phyloP scores from a whole-genome alignment of 805 yeast genomes.

The Ogataea henricii region DNA sequence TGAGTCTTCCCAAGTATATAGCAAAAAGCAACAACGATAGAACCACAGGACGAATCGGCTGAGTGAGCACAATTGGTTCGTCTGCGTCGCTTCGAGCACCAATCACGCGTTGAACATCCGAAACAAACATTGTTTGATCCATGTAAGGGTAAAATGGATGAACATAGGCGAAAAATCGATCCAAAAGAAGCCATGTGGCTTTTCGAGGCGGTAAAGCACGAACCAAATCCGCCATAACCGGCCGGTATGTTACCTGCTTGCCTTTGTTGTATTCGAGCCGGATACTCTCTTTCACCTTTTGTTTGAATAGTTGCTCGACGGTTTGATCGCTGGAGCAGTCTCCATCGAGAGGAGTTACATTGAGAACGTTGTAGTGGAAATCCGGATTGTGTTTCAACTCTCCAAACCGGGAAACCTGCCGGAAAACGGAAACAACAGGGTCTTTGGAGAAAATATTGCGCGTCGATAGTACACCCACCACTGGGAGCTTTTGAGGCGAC shows the following conservation, averaged over 20 bases:
- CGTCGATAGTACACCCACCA: constrained; percentile 15
- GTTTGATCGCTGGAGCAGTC: constrained; percentile 1
- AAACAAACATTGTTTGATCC: constrained; percentile 40
- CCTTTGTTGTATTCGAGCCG: constrained; percentile 5
- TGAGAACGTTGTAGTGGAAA: constrained; percentile 15
- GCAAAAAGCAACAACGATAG: constrained; percentile 44
- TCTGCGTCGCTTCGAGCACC: constrained; percentile 36
- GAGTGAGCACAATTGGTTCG: constrained; percentile 34
- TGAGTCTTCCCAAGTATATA: constrained; percentile 43
- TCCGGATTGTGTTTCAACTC: constrained; percentile 5
- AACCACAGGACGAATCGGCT: constrained; percentile 42
- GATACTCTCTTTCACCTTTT: constrained; percentile 14
- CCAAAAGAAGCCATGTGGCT: constrained; percentile 43
- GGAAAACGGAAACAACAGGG: constrained; percentile 13
- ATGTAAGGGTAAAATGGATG: constrained; percentile 52
- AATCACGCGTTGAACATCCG: constrained; percentile 35
- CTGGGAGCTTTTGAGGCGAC: background rate
- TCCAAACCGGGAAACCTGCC: constrained; percentile 2
- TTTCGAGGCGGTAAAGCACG: constrained; percentile 38
- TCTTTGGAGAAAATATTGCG: constrained; percentile 14
- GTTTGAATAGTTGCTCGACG: constrained; percentile 16
- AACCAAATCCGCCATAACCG: background rate
- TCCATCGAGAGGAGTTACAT: constrained; percentile 17
- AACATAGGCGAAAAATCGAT: constrained; percentile 43
- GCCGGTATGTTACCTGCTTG: background rate